Base-by-base conservation (phyloP, 306 rosid species). In the Styphnolobium japonicum region DNA sequence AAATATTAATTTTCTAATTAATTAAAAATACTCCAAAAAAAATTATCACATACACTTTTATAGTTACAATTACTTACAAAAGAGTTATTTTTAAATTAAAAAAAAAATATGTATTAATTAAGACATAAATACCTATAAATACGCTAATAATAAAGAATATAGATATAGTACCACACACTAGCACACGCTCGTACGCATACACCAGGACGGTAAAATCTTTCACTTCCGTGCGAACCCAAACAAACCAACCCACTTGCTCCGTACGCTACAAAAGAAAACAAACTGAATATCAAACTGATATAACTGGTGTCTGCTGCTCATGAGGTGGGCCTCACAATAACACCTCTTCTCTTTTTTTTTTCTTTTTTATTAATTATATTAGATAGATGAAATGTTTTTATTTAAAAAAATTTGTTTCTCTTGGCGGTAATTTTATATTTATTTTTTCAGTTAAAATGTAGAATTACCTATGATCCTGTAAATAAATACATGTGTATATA, bases 251-350 rank as follows among this genome's bases (percentile, higher is more conserved):
- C 85, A 77, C 86, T 85, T 81, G 86, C 81, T 67, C 81, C 83
- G 82, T 80, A 83, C 81, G 70, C 80, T 56, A 79, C 83, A 60
- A 70, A 78, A 77, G 73, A 83, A 83, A 77, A 80, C 87, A 83
- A 85, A 83, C 89, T 85, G 84, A 31, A 77, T 77, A 81, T 87
- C 77, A 80, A 83, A 68, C 84, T 77, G 80, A 77, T 74, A 70
- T 49, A 82, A 82, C 80, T 57, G 83, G 87, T 77, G 83, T 83
- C 75, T 79, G 74, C 74, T 71, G 36, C 64, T 36, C 69, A 37
- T 83, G 76, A 61, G 81, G 82, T 83, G 81, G 87, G 79, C 89
- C 86, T 79, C 74, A 60, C 79, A 60, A 2, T 43, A 58, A 51
- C 66, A 63, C 39, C 67, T 60, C 81, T 31, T 57, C 51, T 33